phyloP scores from a whole-genome alignment of 805 yeast species.

The Saturnispora galanensis region DNA sequence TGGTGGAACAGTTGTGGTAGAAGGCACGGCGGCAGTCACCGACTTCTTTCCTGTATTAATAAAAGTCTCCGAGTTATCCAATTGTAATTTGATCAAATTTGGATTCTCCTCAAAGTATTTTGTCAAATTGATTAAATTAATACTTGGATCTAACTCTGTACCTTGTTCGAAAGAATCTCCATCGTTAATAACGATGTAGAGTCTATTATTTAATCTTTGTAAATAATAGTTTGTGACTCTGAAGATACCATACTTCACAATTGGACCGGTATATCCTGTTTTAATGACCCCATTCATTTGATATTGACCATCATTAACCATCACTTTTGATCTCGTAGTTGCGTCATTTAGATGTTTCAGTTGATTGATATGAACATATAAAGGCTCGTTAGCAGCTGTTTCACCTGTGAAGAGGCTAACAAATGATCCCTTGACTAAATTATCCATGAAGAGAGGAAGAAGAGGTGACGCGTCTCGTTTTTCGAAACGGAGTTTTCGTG shows the following conservation, averaged over 20 bases:
- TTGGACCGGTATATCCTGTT: conserved; percentile 20
- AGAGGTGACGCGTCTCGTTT: not conserved
- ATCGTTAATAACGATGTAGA: conserved; percentile 21
- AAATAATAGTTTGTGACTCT: conserved; percentile 17
- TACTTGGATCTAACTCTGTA: conserved; percentile 20
- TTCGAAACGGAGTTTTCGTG: not conserved
- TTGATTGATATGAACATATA: conserved; percentile 25
- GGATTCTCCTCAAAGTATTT: conserved; percentile 52
- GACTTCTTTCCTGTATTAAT: not conserved
- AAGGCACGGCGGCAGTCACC: not conserved
- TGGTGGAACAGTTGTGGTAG: not conserved
- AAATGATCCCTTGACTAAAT: conserved; percentile 18
- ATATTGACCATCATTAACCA: conserved; percentile 44
- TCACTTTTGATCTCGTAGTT: conserved; percentile 34
- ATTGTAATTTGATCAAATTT: conserved; percentile 17
- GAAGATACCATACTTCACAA: conserved; percentile 19
- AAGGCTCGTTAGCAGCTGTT: conserved; percentile 11
- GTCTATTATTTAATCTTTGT: conserved; percentile 21
- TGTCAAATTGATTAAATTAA: conserved; percentile 30
- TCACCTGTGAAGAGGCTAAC: conserved; percentile 18
- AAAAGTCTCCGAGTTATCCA: conserved; percentile 1
- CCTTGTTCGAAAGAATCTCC: conserved; percentile 27
- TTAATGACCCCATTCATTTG: conserved; percentile 44
- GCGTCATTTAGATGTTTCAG: conserved; percentile 26
- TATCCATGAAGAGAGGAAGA: conserved; percentile 11